A percentile compares a stretch with the other conserved stretches of the same genome.
These are phyloP conservation scores for Pichia ethanolica DNA, from an alignment of 805 yeast genomes.

Conservation along the genomic window DNA sequence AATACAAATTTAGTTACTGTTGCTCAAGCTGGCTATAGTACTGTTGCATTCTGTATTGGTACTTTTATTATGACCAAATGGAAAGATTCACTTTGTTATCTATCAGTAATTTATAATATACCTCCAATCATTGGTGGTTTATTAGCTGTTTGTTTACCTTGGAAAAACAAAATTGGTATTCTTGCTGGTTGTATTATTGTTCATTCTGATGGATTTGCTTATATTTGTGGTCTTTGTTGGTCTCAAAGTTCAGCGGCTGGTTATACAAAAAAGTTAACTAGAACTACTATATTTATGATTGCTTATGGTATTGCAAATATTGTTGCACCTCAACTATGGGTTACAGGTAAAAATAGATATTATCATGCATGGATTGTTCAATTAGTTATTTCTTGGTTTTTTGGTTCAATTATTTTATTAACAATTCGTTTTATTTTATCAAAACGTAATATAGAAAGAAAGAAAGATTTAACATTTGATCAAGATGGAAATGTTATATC, in stretches of 20 bases:
- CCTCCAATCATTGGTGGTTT: conserved; percentile 35
- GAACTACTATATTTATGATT: conserved; percentile 42
- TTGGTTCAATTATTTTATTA: conserved; percentile 35
- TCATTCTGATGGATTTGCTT: conserved; percentile 36
- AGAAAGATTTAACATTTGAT: background rate
- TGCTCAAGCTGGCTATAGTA: conserved; percentile 42
- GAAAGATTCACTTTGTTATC: background rate
- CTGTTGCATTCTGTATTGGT: conserved; percentile 28
- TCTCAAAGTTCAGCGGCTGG: conserved; percentile 32
- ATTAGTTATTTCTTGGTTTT: conserved; percentile 36
- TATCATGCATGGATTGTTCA: conserved; percentile 42
- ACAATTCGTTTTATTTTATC: conserved; percentile 27
- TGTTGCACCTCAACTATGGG: conserved; percentile 41
- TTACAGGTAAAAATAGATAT: conserved; percentile 20
- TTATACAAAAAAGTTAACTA: conserved; percentile 42
- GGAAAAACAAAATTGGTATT: background rate
- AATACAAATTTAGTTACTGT: conserved; percentile 46
- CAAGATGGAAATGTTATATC: background rate
- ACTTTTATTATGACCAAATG: background rate
- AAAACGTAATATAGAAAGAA: conserved; percentile 23
- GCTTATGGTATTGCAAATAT: conserved; percentile 43
- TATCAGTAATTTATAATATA: background rate
- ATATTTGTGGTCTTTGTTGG: conserved; percentile 22
- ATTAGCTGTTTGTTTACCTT: background rate
- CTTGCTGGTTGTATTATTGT: background rate